Percentiles rank a stretch among this genome's conserved stretches.
Evolutionary conservation across 2,329 filamentous ascomycete genomes (phyloP).

Genomic region (Fusarium napiforme): DNA sequence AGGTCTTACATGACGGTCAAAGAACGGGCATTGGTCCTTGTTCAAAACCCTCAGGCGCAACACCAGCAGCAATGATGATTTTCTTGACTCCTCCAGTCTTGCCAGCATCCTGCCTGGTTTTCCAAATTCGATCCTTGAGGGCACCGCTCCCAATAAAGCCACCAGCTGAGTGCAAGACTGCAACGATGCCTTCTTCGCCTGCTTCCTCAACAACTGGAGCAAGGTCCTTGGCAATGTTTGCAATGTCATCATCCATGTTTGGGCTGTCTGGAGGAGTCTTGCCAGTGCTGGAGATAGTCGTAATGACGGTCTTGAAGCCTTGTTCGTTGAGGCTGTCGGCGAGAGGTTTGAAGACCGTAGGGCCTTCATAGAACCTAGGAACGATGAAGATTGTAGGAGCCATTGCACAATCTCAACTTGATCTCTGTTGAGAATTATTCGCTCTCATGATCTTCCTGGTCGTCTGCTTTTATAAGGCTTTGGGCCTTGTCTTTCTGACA

Average conservation of each 20-base stretch:
- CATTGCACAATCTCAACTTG: accelerated
- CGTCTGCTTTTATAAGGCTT: neutral
- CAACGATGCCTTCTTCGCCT: neutral
- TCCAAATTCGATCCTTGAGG: neutral
- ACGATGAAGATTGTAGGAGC: neutral
- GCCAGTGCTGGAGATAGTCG: neutral
- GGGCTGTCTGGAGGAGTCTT: neutral
- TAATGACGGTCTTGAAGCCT: neutral
- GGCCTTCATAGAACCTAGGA: neutral
- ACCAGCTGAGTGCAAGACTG: neutral
- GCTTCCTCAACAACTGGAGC: neutral
- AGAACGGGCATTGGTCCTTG: neutral
- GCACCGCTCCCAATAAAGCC: neutral
- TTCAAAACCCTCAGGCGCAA: neutral
- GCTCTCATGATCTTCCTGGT: neutral
- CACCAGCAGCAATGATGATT: neutral
- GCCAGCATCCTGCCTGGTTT: neutral
- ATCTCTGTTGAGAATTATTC: accelerated
- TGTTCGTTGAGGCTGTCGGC: neutral
- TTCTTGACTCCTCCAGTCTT: neutral
- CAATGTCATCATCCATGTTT: neutral
- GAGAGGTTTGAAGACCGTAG: neutral
- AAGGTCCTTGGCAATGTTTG: neutral
- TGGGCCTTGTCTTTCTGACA: neutral
- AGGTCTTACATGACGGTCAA: neutral